Conservation (phyloP, 768 basidiomycete genomes). For the Boletus coccyginus region DNA sequence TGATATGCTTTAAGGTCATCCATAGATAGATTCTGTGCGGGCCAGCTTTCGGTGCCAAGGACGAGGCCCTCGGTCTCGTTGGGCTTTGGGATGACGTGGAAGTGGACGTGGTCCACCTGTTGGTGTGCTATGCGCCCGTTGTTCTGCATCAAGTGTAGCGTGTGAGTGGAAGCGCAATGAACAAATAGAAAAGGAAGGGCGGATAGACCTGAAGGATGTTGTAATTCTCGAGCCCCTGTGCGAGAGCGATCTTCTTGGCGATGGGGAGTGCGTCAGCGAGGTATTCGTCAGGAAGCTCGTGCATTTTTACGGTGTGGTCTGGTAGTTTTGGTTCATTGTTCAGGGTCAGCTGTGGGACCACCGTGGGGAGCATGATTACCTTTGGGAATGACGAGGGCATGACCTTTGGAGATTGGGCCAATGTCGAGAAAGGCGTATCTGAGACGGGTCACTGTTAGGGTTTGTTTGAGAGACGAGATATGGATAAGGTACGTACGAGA, state of each 20-base stretch:
- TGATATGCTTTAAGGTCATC: slow-evolving; percentile 27
- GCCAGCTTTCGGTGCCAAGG: slow-evolving; percentile 58
- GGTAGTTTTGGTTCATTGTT: not conserved
- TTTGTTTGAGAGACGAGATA: not conserved
- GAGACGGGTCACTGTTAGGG: not conserved
- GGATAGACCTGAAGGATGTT: slow-evolving; percentile 70
- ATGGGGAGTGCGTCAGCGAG: slow-evolving; percentile 73
- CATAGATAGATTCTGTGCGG: slow-evolving; percentile 12
- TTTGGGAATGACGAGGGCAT: slow-evolving; percentile 92
- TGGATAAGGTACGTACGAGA: slow-evolving; percentile 47
- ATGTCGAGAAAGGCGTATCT: slow-evolving; percentile 93
- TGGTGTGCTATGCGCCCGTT: slow-evolving; percentile 66
- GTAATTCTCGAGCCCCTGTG: slow-evolving; percentile 74
- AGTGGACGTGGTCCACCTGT: slow-evolving; percentile 85
- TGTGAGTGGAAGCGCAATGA: not conserved
- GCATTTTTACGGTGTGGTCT: slow-evolving; percentile 87
- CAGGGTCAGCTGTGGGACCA: not conserved
- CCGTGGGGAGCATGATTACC: slow-evolving; percentile 41
- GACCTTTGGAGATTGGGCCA: slow-evolving; percentile 84
- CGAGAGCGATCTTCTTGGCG: slow-evolving; percentile 84
- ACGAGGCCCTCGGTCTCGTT: slow-evolving; percentile 68
- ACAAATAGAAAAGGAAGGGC: not conserved
- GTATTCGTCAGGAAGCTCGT: slow-evolving; percentile 85
- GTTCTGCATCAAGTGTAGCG: slow-evolving; percentile 41
- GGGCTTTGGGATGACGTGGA: slow-evolving; percentile 93